Base-by-base conservation (phyloP, 2,329 filamentous ascomycete species). In the Zymoseptoria crescenta region DNA sequence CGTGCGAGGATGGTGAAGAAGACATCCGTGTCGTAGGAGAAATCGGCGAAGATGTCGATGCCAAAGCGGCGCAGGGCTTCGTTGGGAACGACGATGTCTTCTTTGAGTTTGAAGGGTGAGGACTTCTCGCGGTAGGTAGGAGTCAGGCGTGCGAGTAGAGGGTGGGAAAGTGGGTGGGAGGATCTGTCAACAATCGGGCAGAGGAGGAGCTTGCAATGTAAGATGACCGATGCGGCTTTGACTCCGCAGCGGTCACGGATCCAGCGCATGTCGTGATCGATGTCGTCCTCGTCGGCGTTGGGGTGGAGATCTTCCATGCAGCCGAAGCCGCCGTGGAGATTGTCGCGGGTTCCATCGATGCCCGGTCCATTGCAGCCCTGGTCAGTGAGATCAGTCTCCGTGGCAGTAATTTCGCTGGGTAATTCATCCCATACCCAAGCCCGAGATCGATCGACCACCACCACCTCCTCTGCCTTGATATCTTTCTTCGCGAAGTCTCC, bases 1-100 rank as follows among this genome's bases (percentile, higher is more conserved):
- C 84, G 73, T 92, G 94, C 73, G 95, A 96, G 64, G 85, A 96
- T 79, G 0, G 90, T 95, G 74, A 96, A 96, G 67, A 96, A 80
- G 8, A 96, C 81, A 88, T 89, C 93, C 2, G 87, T 75, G 67
- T 92, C 88, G 70, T 87, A 86, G n/a, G 77, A 73, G 77, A 67
- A 61, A 59, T 69, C 60, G 24, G 75, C 79, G 71, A 87, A 92
- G 53, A 91, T 85, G 69, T 93, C 87, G 57, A 92, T 78, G 63
- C 90, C 87, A 83, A 92, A 88, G 72, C 88, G 89, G 70, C 90
- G 87, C 5, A 93, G 80, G 5, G 91, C 78, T 65, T 90, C 85
- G 2, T 91, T 79, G 1, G 87, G 87, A 5, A 81, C 82, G 56
- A 86, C 80, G 60, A 92, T 83, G 65, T 89, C 90, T 70, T 83